A percentile compares a stretch with the other conserved stretches of the same genome.
Evolutionary conservation across 345 rosid genomes (phyloP).

Genomic region (Gynandropsis gynandra): DNA sequence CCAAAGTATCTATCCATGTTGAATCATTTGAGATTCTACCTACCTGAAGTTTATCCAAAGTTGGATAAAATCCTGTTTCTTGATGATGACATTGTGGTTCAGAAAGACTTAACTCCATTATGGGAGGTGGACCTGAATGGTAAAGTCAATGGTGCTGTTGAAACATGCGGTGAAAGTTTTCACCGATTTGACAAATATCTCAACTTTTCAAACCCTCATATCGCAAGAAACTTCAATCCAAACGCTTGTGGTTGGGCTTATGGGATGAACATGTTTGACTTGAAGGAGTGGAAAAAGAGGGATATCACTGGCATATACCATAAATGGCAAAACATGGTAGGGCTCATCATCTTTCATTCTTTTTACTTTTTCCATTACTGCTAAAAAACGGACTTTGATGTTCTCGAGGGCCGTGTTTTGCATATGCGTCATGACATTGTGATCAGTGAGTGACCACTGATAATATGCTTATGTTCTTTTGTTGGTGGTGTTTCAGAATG

Average conservation of each 20-base stretch:
- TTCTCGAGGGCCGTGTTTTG: neutral
- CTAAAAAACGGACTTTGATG: neutral
- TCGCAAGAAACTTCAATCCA: constrained; percentile 79
- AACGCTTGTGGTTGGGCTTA: constrained; percentile 99
- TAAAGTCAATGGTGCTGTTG: constrained; percentile 96
- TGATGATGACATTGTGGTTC: constrained; percentile 96
- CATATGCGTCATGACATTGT: too few relatives aligned
- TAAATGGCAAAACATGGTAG: constrained; percentile 97
- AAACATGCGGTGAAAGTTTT: constrained; percentile 98
- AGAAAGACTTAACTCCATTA: constrained; percentile 83
- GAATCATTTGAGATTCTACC: constrained; percentile 91
- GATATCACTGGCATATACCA: constrained; percentile 97
- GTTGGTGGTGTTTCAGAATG: constrained; percentile 64
- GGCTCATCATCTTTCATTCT: constrained; percentile 14
- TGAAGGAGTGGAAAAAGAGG: constrained; percentile 83
- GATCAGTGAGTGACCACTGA: too few relatives aligned
- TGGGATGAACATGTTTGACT: constrained; percentile 96
- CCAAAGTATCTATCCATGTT: constrained; percentile 98
- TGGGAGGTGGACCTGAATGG: constrained; percentile 84
- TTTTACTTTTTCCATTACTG: neutral
- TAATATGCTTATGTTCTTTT: constrained; percentile 10
- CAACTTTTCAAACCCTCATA: constrained; percentile 89
- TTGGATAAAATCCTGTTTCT: constrained; percentile 86
- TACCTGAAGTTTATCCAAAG: constrained; percentile 88
- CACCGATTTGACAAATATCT: constrained; percentile 96